A percentile compares a stretch with the other conserved stretches of the same genome.
These are phyloP conservation scores for Datisca glomerata DNA, from an alignment of 306 rosid genomes.

Conservation along the genomic window DNA sequence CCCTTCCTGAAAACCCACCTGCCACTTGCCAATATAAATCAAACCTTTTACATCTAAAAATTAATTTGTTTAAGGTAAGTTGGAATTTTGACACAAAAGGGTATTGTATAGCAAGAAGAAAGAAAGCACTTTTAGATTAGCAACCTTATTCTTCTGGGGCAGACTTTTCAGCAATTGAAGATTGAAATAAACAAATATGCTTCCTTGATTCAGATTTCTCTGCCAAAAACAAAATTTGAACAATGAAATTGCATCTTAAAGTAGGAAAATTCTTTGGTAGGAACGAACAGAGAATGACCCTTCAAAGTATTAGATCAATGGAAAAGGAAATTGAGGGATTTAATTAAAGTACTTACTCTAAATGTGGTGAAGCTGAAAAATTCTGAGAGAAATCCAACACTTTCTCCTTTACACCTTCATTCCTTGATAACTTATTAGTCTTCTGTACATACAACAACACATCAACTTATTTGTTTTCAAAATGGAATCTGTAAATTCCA, in stretches of 20 bases:
- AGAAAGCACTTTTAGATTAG: background rate
- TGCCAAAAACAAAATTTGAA: no score
- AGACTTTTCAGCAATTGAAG: constrained; percentile 39
- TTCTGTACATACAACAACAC: constrained; percentile 1
- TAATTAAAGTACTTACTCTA: constrained; percentile 33
- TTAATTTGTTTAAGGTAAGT: no score
- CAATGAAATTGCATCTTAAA: background rate
- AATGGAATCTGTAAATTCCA: no score
- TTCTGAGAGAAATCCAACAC: constrained; percentile 38
- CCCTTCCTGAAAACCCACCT: no score
- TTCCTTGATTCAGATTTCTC: constrained; percentile 42
- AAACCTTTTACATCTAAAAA: no score
- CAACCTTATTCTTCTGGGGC: constrained; percentile 44
- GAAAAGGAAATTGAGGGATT: constrained; percentile 1
- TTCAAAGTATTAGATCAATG: background rate
- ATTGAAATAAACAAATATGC: constrained; percentile 31
- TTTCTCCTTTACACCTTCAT: constrained; percentile 28
- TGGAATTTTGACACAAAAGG: no score
- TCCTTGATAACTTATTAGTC: background rate
- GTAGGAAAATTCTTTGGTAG: no score
- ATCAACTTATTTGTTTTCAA: no score
- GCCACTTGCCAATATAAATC: no score
- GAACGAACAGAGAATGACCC: no score
- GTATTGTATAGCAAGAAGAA: background rate
- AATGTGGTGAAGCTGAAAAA: constrained; percentile 50